These are phyloP conservation scores for Firmiana major DNA, from an alignment of 345 rosid species.

Conservation along the genomic window DNA sequence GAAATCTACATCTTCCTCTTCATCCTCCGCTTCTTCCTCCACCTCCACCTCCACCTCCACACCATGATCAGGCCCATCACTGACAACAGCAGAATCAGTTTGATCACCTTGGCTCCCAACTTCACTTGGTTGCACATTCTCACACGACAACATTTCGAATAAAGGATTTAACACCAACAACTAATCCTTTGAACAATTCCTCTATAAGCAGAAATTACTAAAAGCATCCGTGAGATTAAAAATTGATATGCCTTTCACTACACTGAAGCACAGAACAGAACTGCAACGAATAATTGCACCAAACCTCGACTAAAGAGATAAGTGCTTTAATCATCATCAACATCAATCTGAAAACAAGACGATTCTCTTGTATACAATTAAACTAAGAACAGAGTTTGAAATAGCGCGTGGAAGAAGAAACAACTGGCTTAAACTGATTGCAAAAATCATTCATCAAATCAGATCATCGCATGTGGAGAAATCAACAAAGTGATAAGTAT, in stretches of 20 bases:
- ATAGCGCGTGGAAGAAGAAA: neutral
- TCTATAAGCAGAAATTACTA: neutral
- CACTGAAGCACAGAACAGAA: neutral
- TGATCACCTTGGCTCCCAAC: constrained; percentile 17
- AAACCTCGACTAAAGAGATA: neutral
- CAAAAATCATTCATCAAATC: neutral
- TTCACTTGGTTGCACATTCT: constrained; percentile 22
- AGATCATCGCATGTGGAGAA: neutral
- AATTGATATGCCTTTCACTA: neutral
- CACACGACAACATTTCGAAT: constrained; percentile 21
- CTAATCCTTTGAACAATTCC: neutral
- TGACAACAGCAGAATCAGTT: neutral
- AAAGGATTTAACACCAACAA: neutral
- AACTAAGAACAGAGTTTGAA: neutral
- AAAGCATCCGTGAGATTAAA: neutral
- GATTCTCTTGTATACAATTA: neutral
- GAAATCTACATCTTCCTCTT: constrained; percentile 81
- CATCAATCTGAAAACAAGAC: neutral
- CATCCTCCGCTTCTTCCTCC: constrained; percentile 50
- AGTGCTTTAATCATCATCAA: neutral
- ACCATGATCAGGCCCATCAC: constrained; percentile 19
- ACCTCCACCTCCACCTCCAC: constrained; percentile 41
- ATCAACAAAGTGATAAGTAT: neutral
- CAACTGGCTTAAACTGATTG: neutral
- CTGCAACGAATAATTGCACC: neutral